Evolutionary conservation across 2,329 filamentous ascomycete genomes (phyloP), one percentile per base, ranked within the genome.

Genomic region (Monilinia aucupariae): DNA sequence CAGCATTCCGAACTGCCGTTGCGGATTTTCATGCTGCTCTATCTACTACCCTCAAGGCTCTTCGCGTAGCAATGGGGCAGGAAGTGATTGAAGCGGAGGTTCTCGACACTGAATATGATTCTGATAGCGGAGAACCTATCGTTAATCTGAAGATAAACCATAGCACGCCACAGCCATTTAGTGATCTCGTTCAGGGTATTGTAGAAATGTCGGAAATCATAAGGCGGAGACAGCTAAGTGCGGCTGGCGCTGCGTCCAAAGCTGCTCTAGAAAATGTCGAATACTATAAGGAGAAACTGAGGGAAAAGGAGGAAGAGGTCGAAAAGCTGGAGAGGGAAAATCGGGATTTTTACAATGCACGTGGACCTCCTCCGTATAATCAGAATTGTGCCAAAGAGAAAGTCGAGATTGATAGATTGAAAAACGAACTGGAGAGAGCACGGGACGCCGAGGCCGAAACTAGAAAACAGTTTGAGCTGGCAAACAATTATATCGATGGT

Each of bases 21-120:
- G 56, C 56, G 8, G 56, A 59, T 39, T 49, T 37, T 20, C 56
- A 59, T 51, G 47, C 56, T 13, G 22, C 43, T 20, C 15, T 58
- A 1, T 13, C 54, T 8, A 58, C 54, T 8, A 58, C 54, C 12
- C 41, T 58, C 7, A 47, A n/a, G 13, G 41, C 32, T 25, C 54
- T 58, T 25, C 54, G 54, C 12, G n/a, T 47, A 7, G 41, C 39
- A 12, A 25, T 47, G 41, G 54, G 27, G 2, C 12, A 47, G 41
- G 54, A 58, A 47, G 54, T 22, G 13, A 58, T n/a, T 47, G 41
- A 34, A 22, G 15, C n/a, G 13, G 54, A 58, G 47, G 54, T 43
- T 17, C 27, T 47, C 22, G 54, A 47, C 5, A 20, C n/a, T 10
- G 54, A 58, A 47, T 58, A 58, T 47, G 54, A 58, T 58, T 58